These are phyloP conservation scores for Adansonia digitata DNA, from an alignment of 345 rosid species.

Conservation along the genomic window DNA sequence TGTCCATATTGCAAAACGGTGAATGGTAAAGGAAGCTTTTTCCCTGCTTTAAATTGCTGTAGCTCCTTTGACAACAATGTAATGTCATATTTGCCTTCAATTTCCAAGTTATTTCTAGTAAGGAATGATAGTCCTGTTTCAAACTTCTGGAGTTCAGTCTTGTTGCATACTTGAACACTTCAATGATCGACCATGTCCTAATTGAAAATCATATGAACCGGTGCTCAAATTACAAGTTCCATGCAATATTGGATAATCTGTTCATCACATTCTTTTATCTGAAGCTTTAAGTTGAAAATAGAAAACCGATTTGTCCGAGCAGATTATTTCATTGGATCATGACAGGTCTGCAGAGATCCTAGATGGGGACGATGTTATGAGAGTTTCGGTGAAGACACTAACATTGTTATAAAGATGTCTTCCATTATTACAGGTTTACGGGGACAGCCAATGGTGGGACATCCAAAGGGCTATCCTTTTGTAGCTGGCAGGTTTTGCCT, in stretches of 20 bases:
- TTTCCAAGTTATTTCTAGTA: background rate
- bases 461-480: slow-evolving; percentile 74
- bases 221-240: background rate
- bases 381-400: slow-evolving; percentile 68
- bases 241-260: too few species aligned
- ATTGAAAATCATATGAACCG: background rate
- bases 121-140: background rate
- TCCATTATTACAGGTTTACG: slow-evolving; percentile 64
- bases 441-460: slow-evolving; percentile 67
- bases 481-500: slow-evolving; percentile 66
- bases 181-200: background rate
- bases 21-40: background rate
- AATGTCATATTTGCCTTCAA: background rate
- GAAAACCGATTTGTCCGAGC: background rate
- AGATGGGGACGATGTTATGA: slow-evolving; percentile 93
- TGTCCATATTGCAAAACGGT: background rate
- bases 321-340: slow-evolving; percentile 12
- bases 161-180: background rate
- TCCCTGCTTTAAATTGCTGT: background rate
- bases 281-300: background rate
- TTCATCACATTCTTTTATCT: background rate
- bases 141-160: background rate
- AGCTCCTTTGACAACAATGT: background rate
- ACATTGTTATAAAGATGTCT: slow-evolving; percentile 60
- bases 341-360: slow-evolving; percentile 70